Conservation (phyloP, 2,329 filamentous ascomycete genomes). For the Talaromyces sp. region DNA sequence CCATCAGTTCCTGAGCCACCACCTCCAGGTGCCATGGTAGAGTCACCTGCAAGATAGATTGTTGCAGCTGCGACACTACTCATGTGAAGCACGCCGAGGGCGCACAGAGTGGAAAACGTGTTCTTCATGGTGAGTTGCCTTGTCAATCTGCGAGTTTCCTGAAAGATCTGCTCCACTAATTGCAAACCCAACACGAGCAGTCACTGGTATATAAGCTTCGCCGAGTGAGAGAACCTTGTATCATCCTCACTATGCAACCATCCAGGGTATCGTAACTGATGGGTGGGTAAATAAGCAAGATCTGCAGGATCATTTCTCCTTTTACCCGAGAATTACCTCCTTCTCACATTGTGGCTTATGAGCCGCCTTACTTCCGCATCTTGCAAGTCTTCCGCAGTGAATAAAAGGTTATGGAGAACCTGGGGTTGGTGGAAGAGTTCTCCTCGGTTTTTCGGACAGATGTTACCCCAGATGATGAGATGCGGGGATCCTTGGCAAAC, state of each 20-base stretch:
- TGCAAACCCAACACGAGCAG: background rate
- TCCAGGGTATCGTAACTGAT: background rate
- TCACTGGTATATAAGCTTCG: background rate
- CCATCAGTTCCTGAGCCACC: slow-evolving; percentile 11
- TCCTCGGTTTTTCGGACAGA: background rate
- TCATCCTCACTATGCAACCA: background rate
- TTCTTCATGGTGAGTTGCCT: background rate
- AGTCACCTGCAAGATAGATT: slow-evolving; percentile 33
- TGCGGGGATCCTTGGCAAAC: background rate
- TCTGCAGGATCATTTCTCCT: background rate
- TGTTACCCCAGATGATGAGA: background rate
- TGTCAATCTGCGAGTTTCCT: background rate
- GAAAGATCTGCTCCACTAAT: background rate
- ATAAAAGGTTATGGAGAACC: background rate
- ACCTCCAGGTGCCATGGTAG: slow-evolving; percentile 33
- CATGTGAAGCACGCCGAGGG: background rate
- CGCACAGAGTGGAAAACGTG: background rate
- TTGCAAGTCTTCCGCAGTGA: background rate
- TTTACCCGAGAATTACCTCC: background rate
- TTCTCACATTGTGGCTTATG: too few species aligned
- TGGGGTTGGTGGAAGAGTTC: slow-evolving; percentile 5
- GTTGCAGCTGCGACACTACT: background rate
- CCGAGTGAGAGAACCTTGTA: too few species aligned
- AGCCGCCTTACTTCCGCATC: background rate
- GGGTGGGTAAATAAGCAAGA: background rate